Evolutionary conservation across 352 stramenopile genomes (phyloP).

Genomic region (Phytophthora capsici): DNA sequence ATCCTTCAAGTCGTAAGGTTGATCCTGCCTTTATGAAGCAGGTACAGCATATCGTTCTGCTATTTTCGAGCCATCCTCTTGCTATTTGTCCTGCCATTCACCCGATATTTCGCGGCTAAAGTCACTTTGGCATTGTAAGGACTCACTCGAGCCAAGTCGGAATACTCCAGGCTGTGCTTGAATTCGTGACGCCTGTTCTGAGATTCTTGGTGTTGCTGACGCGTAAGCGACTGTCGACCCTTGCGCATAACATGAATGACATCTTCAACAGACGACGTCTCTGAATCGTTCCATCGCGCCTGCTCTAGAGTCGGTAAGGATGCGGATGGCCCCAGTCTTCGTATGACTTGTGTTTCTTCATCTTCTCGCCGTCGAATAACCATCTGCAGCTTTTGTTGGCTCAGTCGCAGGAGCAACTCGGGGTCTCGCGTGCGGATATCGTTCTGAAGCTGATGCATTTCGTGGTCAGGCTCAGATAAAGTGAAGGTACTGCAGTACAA

Average conservation of each 20-base stretch:
- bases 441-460: conserved; percentile 26
- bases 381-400: conserved; percentile 35
- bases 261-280: conserved; percentile 32
- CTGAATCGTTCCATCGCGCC: neutral
- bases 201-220: conserved; percentile 11
- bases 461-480: neutral
- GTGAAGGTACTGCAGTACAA: neutral
- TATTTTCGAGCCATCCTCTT: neutral
- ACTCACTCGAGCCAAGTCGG: conserved; percentile 15
- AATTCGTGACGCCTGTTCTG: conserved; percentile 4
- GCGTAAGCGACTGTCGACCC: conserved; percentile 30
- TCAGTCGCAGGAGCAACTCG: conserved; percentile 28
- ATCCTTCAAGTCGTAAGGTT: too few species aligned
- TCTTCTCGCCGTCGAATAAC: conserved; percentile 28
- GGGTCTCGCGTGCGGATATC: conserved; percentile 37
- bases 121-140: conserved; percentile 19
- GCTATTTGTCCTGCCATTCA: conserved; percentile 3
- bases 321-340: conserved; percentile 15
- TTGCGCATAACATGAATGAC: conserved; percentile 45
- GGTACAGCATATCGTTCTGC: neutral
- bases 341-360: conserved; percentile 17
- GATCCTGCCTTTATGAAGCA: too few species aligned
- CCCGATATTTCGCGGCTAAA: conserved; percentile 4
- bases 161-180: conserved; percentile 20
- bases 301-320: conserved; percentile 26